phyloP scores from a whole-genome alignment of 192 early-diverging fungal species.

The Coemansia sp. region DNA sequence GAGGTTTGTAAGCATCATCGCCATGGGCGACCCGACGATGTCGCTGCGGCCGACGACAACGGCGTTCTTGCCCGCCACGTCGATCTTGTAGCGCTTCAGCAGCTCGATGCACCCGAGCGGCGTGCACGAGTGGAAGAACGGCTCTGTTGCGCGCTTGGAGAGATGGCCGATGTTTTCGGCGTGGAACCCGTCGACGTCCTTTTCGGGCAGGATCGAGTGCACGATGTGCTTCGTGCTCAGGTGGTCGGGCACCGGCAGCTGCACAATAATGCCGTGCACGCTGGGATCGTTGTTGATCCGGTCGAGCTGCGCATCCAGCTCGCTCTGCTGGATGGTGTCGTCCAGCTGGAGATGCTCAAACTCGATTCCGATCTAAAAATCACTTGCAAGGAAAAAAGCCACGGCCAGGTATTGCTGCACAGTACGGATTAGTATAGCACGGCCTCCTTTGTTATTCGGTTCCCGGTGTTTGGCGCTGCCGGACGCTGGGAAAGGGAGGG shows the following conservation, averaged over 20 bases:
- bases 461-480: no score
- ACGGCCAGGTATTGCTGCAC: no score
- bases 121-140: conserved; percentile 94
- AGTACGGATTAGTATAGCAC: no score
- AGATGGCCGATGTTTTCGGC: conserved; percentile 89
- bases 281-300: conserved; percentile 72
- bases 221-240: conserved; percentile 80
- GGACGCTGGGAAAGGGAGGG: no score
- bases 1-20: conserved; percentile 71
- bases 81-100: conserved; percentile 64
- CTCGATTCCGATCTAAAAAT: conserved; percentile 70
- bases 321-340: conserved; percentile 62
- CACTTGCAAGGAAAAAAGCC: neutral
- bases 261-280: conserved; percentile 95
- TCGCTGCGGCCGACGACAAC: conserved; percentile 98
- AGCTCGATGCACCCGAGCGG: conserved; percentile 91
- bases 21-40: conserved; percentile 86
- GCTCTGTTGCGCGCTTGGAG: conserved; percentile 72
- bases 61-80: conserved; percentile 79
- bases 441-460: no score
- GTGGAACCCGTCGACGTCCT: conserved; percentile 99
- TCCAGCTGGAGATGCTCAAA: conserved; percentile 69
- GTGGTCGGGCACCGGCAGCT: conserved; percentile 87
- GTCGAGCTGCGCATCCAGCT: conserved; percentile 66
- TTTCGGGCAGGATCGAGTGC: conserved; percentile 78